Base-by-base conservation (phyloP, 2,329 filamentous ascomycete genomes). In the Fusarium marasasianum region DNA sequence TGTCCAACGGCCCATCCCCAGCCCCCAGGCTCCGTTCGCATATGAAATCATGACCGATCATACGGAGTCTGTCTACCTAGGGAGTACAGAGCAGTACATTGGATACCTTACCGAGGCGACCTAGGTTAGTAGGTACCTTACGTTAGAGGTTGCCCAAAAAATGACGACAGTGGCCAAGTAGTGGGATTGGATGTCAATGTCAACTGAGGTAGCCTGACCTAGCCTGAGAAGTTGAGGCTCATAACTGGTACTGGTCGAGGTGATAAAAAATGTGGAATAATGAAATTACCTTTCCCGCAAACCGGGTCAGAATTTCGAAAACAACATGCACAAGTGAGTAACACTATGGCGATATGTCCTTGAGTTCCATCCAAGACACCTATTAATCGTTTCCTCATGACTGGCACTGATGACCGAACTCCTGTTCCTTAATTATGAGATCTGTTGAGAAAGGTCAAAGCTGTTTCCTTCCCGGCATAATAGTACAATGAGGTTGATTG, bases 161-260 rank as follows among this genome's bases (percentile, higher is more conserved):
- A 74, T 54, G 48, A 50, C 43, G 41, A 48, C 41, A 65, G 55
- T 61, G 48, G 60, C 48, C 53, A 51, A 50, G 58, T 48, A 50
- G 24, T 41, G 24, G 9, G 24, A 29, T 15, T 22, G 26, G 26
- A 55, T 44, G 63, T 66, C 51, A 44, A 44, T 33, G 45, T 38
- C 40, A 54, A 51, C 47, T 18, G 20, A 33, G 29, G 22, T 50
- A 22, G 44, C 47, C 29, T 50, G 10, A 50, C 20, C 20, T 50
- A 24, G 45, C 47, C 50, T 66, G 33, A 26, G 58, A 66, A 29
- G 35, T 29, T 38, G 51, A 54, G 51, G 68, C 69, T 72, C 66
- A 74, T 72, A 24, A 53, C 22, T 24, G 33, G 33, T 35, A 33
- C 24, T n/a, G 18, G 51, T 38, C n/a, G 24, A 40, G 33, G 44